Evolutionary conservation across 2,329 filamentous ascomycete genomes (phyloP).

Genomic region (Neospermospora avenae): DNA sequence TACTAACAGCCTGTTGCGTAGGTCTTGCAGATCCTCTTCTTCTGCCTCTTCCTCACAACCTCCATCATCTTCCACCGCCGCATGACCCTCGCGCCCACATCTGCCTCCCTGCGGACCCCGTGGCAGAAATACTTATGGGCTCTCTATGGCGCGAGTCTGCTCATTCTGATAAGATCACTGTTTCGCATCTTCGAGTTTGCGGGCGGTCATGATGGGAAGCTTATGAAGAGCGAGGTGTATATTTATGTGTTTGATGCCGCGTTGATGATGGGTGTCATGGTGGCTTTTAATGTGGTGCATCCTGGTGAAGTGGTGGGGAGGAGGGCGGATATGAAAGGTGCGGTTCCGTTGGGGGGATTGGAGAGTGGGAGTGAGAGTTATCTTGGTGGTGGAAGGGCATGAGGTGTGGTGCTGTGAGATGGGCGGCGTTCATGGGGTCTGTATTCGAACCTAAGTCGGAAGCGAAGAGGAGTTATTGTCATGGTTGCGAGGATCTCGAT

Average conservation of each 20-base stretch:
- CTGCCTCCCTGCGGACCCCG: background rate
- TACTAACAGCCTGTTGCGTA: too few species aligned
- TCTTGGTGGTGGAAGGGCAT: background rate
- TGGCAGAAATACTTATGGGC: constrained; percentile 39
- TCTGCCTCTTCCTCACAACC: constrained; percentile 45
- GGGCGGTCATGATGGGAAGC: constrained; percentile 40
- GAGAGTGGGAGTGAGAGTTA: constrained; percentile 3
- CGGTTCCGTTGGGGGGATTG: background rate
- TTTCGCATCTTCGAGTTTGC: constrained; percentile 48
- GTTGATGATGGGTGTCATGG: constrained; percentile 40
- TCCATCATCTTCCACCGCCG: constrained; percentile 43
- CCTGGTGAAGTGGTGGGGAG: constrained; percentile 30
- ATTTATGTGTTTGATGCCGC: constrained; percentile 43
- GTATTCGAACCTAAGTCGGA: too few species aligned
- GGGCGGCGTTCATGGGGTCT: background rate
- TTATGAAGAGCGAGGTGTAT: constrained; percentile 37
- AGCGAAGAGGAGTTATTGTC: too few species aligned
- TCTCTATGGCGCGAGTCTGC: constrained; percentile 40
- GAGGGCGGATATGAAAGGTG: background rate
- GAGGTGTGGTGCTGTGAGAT: background rate
- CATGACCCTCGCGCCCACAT: constrained; percentile 34
- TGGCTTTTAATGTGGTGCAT: constrained; percentile 36
- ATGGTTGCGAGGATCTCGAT: too few species aligned
- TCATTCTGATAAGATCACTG: constrained; percentile 45
- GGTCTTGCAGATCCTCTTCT: constrained; percentile 49